Conservation (phyloP, 2,329 filamentous ascomycete genomes). For the Penicillium concentricum region DNA sequence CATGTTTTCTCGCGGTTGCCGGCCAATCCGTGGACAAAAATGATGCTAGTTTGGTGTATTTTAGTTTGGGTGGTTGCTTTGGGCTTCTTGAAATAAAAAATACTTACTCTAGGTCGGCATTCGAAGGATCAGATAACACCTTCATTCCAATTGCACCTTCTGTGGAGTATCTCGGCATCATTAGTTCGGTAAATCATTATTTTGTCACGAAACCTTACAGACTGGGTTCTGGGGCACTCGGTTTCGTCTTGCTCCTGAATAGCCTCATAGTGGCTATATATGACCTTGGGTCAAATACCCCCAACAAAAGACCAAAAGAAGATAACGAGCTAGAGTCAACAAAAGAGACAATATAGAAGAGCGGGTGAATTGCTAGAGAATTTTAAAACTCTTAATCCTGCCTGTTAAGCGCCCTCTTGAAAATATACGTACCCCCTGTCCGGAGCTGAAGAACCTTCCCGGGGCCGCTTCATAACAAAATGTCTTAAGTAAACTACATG, state of each 20-base stretch:
- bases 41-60: not conserved
- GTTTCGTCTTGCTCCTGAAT: conserved; percentile 6
- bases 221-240: not conserved
- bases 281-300: not conserved
- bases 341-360: not conserved
- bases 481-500: not conserved
- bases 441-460: not conserved
- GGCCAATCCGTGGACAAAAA: conserved; percentile 3
- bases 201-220: not conserved
- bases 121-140: not conserved
- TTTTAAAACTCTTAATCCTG: not conserved
- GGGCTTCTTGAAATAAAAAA: not conserved
- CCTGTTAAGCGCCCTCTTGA: not conserved
- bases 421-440: not conserved
- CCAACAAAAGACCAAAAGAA: not conserved
- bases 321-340: not conserved
- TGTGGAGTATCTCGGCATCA: not conserved
- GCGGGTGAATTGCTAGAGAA: not conserved
- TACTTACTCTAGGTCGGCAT: conserved; percentile 5
- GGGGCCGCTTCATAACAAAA: not conserved
- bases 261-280: not conserved
- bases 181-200: not conserved
- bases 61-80: not conserved
- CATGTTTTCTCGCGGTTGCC: conserved; percentile 5
- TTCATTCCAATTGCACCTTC: conserved; percentile 3